phyloP scores from a whole-genome alignment of 768 basidiomycete genomes.

The Amanita pseudoporphyria region DNA sequence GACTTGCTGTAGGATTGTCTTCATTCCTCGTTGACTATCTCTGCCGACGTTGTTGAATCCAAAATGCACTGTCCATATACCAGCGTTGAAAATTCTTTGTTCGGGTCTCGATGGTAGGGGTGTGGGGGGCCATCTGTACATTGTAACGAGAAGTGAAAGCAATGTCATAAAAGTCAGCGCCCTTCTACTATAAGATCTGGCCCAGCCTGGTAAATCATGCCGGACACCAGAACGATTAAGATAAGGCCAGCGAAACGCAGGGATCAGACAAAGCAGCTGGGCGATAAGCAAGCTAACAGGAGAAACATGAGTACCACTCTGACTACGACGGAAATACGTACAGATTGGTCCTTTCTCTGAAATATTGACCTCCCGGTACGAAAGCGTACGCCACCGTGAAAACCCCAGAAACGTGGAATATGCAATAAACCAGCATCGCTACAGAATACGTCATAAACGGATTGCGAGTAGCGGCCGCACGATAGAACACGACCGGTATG shows the following conservation, averaged over 20 bases:
- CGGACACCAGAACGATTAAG: not conserved
- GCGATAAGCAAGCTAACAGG: constrained; percentile 39
- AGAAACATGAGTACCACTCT: not conserved
- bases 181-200: constrained; percentile 20
- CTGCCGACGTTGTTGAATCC: constrained; percentile 66
- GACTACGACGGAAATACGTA: constrained; percentile 24
- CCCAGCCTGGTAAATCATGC: constrained; percentile 12
- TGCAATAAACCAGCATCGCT: constrained; percentile 49
- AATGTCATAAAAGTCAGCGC: constrained; percentile 31
- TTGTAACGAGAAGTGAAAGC: constrained; percentile 40
- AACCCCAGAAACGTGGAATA: constrained; percentile 60
- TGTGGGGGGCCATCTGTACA: constrained; percentile 41
- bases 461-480: constrained; percentile 31
- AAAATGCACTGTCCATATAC: constrained; percentile 92
- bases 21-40: constrained; percentile 64
- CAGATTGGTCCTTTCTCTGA: constrained; percentile 73
- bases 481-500: constrained; percentile 42
- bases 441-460: constrained; percentile 42
- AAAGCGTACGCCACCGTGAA: constrained; percentile 90
- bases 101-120: constrained; percentile 52
- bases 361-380: constrained; percentile 66
- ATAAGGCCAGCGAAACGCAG: constrained; percentile 33
- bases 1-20: constrained; percentile 17
- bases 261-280: constrained; percentile 41
- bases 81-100: constrained; percentile 63